Evolutionary conservation across 257 asterid species (phyloP), one percentile per base, ranked within the genome.

Genomic region (Verbascum thapsus): DNA sequence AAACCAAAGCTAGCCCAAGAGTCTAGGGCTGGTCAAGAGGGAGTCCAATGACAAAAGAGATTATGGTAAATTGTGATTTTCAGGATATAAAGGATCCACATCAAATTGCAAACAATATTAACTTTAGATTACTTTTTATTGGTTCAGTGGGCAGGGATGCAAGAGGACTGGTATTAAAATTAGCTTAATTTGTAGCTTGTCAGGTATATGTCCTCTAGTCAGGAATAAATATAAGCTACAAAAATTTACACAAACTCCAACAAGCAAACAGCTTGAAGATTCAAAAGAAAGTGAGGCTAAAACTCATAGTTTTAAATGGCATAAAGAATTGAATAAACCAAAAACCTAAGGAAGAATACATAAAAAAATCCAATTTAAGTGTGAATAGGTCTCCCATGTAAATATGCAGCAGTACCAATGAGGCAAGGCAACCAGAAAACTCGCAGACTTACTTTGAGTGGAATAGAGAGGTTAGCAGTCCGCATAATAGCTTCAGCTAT

Each of bases 401-500:
- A 47, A 63, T 22, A 39, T 23, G 61, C 32, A 47, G 69, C 61
- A 53, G 58, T 47, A 15, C 10, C 66, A 55, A 11, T 11, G 11
- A n/a, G 41, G 37, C 38, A 8, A 17, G n/a, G 30, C 19, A 66
- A 68, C 44, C 63, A 58, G 34, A 57, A 58, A 63, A 60, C 40
- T 50, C 40, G 45, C 48, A 35, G 48, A 76, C 91, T 81, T 83
- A 94, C 97, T 75, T 84, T 94, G 22, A 94, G 77, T 26, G 97
- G 97, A 69, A 85, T 80, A 16, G 97, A 85, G 68, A 90, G 81
- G 71, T 90, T 84, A 49, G 97, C 74, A 17, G 97, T 94, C 52
- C 95, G 89, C 85, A 94, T 32, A 69, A 94, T 94, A 67, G 99
- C 84, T 77, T 75, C 96, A 58, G 97, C 97, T 70, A 94, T 94